Base-by-base conservation (phyloP, 257 asterid species). In the Solanum virginianum region DNA sequence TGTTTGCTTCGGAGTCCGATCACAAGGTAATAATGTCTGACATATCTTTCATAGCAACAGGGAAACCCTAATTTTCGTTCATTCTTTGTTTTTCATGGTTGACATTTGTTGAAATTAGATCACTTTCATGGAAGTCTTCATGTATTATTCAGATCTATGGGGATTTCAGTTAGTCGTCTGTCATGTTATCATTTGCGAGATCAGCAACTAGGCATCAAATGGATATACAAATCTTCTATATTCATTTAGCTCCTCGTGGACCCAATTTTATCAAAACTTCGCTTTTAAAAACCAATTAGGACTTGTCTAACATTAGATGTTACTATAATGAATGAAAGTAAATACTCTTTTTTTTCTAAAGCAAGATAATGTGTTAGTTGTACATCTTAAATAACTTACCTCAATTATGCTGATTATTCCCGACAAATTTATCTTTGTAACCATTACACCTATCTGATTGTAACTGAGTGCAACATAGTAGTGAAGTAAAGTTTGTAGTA, bases 1-100 rank as follows among this genome's bases (percentile, higher is more conserved):
- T 39, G 56, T 29, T 77, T 59, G 87, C 87, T 65, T 85, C 84
- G 43, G 87, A 85, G 56, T 85, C 80, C 80, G 84, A 85, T 85
- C 87, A 85, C 87, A 85, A 62, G 87, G 87, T 77, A 26, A 6
- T 20, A 77, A 45, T 85, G 22, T 47, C 14, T 54, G n/a, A 74
- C 51, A 69, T 69, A 59, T 20, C n/a, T 13, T 47, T n/a, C 10
- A 24, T 0, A 47, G 39, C 57, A 20, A 36, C 39, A 18, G 4
- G 18, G 10, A 69, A 69, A 17, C 51, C 79, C 26, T 36, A 69
- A 69, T 69, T 4, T 36, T 51, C 15, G 15, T 69, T 18, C 71
- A 26, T 63, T 72, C 80, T 18, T 13, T 49, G 51, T 72, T 6
- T 47, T 49, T 49, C 81, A 47, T 49, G 53, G 29, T 39, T 39